These are phyloP conservation scores for Cnidoscolus chayamansa DNA, from an alignment of 441 rosid genomes.

Conservation along the genomic window DNA sequence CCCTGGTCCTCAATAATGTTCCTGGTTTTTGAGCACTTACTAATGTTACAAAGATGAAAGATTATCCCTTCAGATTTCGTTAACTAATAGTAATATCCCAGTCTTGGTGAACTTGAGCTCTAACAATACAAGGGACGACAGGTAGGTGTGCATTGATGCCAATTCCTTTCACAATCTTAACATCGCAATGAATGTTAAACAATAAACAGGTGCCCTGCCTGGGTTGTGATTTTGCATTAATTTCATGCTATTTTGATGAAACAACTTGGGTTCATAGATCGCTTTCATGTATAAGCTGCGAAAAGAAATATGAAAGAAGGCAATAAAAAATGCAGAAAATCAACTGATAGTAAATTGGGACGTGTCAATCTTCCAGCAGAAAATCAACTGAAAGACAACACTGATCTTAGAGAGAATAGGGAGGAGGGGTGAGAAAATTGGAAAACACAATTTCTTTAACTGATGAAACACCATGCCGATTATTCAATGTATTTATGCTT, in stretches of 20 bases:
- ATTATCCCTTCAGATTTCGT: neutral
- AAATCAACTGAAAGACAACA: neutral
- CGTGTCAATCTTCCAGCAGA: neutral
- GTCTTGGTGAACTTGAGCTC: neutral
- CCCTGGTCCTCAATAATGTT: neutral
- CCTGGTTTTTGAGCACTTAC: neutral
- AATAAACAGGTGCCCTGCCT: no score
- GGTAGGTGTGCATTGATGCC: neutral
- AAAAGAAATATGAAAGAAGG: neutral
- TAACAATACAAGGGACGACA: no score
- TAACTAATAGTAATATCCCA: neutral
- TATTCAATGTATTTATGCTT: constrained; percentile 23
- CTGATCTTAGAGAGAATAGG: neutral
- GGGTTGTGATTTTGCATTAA: no score
- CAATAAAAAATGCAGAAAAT: neutral
- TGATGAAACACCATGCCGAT: constrained; percentile 23
- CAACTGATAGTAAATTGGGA: neutral
- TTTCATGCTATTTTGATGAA: neutral
- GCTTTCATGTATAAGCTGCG: neutral
- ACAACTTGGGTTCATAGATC: neutral
- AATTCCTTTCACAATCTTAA: neutral
- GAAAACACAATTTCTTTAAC: constrained; percentile 28
- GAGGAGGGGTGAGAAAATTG: neutral
- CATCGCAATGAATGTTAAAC: neutral
- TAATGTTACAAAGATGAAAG: neutral